Evolutionary conservation across 2,329 filamentous ascomycete genomes (phyloP), one percentile per base, ranked within the genome.

Genomic region (Sclerotinia subarctica): DNA sequence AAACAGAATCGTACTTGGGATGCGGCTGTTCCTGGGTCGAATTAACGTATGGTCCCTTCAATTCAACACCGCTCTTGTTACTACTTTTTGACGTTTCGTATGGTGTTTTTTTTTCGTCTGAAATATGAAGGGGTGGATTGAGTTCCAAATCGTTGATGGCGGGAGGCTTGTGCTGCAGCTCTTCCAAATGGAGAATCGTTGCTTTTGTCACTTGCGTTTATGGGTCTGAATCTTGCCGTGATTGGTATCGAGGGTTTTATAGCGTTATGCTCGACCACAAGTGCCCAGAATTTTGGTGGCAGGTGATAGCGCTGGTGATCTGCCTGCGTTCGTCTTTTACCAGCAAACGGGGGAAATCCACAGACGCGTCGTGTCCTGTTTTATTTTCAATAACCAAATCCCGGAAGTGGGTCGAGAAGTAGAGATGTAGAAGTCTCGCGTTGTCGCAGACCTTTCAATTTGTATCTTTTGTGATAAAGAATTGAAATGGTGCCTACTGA

Each of bases 61-160:
- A 35, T n/a, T 44, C 38, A 42, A 52, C 57, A 35, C 64, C 64
- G 46, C 58, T 67, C 13, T 53, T 51, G n/a, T 66, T 49, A 49
- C 58, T 62, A 62, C 52, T 32, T 49, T 32, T 49, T 49, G 29
- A 29, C 46, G 59, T 62, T 13, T 19, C 11, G 59, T 68, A 26
- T 60, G 56, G 59, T 51, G 57, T 29, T 62, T 53, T 42, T 72
- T 69, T 72, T 42, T 15, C 70, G 73, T 71, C 70, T 53, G 70
- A 73, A 73, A 69, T 71, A 42, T 72, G 35, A 70, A 66, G 58
- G 51, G 32, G 64, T 71, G 53, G 53, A 67, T 64, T 70, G 68
- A 60, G 63, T 59, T 44, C 47, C 26, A 24, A 42, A 53, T 56
- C 56, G 38, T 19, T 24, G 49, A 44, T 26, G 53, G 26, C 24